Conservation (phyloP, 106 monocot genomes). For the Alisma plantagoaquatica region DNA sequence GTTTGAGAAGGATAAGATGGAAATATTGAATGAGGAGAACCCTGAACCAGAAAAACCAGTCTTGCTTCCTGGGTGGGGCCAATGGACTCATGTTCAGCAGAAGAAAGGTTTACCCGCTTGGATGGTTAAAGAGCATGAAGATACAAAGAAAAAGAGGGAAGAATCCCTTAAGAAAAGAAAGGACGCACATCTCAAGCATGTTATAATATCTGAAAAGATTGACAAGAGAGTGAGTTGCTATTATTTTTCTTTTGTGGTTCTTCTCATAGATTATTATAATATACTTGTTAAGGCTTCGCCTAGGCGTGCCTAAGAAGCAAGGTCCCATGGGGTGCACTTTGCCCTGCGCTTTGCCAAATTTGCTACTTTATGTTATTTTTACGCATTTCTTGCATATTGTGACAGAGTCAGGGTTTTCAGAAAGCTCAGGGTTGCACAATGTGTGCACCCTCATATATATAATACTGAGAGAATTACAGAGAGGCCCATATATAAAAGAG, state of each 20-base stretch:
- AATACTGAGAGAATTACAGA: too few species aligned
- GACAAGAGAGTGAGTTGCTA: conserved; percentile 72
- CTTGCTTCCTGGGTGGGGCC: conserved; percentile 83
- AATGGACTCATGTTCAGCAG: conserved; percentile 72
- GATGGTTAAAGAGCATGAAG: conserved; percentile 71
- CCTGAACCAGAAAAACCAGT: conserved; percentile 85
- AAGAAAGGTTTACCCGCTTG: conserved; percentile 72
- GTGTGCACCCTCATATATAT: too few species aligned
- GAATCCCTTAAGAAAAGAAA: conserved; percentile 74
- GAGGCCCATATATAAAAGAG: too few species aligned
- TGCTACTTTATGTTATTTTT: too few species aligned
- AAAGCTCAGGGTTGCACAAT: too few species aligned
- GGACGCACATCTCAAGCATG: conserved; percentile 69
- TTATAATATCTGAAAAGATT: conserved; percentile 70
- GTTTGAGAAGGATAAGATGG: conserved; percentile 69
- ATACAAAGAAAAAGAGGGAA: conserved; percentile 69
- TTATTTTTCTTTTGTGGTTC: not conserved
- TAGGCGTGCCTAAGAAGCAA: not conserved
- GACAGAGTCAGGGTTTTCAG: too few species aligned
- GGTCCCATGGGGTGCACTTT: too few species aligned
- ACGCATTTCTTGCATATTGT: too few species aligned
- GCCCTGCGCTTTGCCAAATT: too few species aligned
- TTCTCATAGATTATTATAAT: too few species aligned
- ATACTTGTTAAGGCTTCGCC: not conserved
- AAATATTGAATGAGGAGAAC: conserved; percentile 59